These are phyloP conservation scores for Hyphochytrium catenoides DNA, from an alignment of 352 stramenopile genomes.

Conservation along the genomic window DNA sequence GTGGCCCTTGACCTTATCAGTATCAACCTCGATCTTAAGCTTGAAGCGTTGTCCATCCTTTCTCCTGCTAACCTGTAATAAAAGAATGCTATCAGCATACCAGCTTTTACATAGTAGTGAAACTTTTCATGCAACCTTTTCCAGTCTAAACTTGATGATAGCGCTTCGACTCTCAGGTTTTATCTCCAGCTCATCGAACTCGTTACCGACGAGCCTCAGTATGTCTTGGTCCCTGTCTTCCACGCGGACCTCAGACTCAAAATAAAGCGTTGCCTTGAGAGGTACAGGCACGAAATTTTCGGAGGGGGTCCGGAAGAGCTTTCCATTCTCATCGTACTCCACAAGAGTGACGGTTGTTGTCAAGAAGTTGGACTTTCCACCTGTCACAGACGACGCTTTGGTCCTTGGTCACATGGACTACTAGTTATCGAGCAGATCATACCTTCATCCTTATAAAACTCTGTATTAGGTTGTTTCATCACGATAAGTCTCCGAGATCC, in stretches of 20 bases:
- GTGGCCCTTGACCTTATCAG: conserved; percentile 51
- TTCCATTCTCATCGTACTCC: conserved; percentile 40
- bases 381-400: conserved; percentile 7
- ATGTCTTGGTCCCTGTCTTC: conserved; percentile 58
- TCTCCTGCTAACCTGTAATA: conserved; percentile 26
- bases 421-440: background rate
- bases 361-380: conserved; percentile 45
- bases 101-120: background rate
- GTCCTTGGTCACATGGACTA: background rate
- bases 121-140: conserved; percentile 34
- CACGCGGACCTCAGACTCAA: conserved; percentile 33
- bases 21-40: conserved; percentile 48
- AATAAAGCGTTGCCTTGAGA: conserved; percentile 44
- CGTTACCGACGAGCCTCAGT: conserved; percentile 54
- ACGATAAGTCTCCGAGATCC: conserved; percentile 43
- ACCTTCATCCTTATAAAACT: conserved; percentile 69
- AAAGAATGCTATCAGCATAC: no score
- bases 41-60: conserved; percentile 62
- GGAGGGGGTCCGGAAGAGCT: conserved; percentile 27
- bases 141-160: conserved; percentile 42
- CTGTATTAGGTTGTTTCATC: conserved; percentile 45
- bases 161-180: conserved; percentile 25
- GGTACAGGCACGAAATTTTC: conserved; percentile 52
- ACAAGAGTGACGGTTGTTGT: conserved; percentile 48
- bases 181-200: conserved; percentile 57